Conservation (phyloP, 768 basidiomycete species). For the Boletus sp. region DNA sequence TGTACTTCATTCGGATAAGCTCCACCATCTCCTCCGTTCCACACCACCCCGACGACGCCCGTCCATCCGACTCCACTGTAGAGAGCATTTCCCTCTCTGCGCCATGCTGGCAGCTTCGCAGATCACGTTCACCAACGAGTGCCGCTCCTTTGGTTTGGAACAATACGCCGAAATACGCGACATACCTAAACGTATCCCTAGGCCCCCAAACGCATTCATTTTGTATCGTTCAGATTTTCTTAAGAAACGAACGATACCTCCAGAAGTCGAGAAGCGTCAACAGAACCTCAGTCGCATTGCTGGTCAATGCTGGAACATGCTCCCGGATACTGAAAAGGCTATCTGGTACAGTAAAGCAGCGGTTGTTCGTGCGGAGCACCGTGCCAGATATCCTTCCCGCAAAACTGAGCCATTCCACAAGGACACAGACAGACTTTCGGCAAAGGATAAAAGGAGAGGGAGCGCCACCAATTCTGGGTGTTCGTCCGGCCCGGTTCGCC, state of each 20-base stretch:
- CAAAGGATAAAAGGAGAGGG: slow-evolving; percentile 35
- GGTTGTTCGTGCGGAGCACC: slow-evolving; percentile 27
- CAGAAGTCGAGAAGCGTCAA: slow-evolving; percentile 49
- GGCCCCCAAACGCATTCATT: slow-evolving; percentile 59
- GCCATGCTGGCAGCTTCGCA: slow-evolving; percentile 10
- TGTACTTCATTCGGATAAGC: not conserved
- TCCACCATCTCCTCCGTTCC: not conserved
- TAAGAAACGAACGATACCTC: slow-evolving; percentile 40
- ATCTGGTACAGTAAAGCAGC: slow-evolving; percentile 37
- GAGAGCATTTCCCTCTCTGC: not conserved
- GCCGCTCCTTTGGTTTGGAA: slow-evolving; percentile 6
- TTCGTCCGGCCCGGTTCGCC: slow-evolving; percentile 25
- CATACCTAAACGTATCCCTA: slow-evolving; percentile 37
- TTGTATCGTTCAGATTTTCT: slow-evolving; percentile 54
- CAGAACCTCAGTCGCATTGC: slow-evolving; percentile 54
- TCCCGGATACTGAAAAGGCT: slow-evolving; percentile 34
- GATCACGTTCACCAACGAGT: not conserved
- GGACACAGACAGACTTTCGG: slow-evolving; percentile 5
- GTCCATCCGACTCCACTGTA: not conserved
- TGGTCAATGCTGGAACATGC: slow-evolving; percentile 51
- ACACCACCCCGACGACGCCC: not conserved
- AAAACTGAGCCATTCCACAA: slow-evolving; percentile 30
- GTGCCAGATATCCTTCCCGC: slow-evolving; percentile 28
- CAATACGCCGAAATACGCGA: not conserved
- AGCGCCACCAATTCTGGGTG: slow-evolving; percentile 34